A percentile compares a stretch with the other conserved stretches of the same genome.
Evolutionary conservation across 176 grass and related monocot species (phyloP).

Genomic region (Hsuehochloa calcarea): DNA sequence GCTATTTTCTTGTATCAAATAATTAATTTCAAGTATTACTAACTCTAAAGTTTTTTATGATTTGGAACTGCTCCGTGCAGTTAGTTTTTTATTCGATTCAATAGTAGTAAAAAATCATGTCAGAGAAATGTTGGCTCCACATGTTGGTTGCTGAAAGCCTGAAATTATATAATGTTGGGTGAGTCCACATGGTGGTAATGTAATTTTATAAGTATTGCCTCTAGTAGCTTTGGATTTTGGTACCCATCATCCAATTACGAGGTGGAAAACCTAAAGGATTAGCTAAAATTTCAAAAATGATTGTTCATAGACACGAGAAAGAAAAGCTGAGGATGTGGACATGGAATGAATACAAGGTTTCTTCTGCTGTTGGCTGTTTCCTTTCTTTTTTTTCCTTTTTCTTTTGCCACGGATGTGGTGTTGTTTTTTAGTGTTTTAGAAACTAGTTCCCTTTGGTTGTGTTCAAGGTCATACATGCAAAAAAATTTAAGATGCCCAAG

Average conservation of each 20-base stretch:
- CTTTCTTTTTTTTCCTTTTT: background rate
- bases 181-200: too few relatives aligned
- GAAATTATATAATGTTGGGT: background rate
- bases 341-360: background rate
- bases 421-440: constrained; percentile 3
- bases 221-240: background rate
- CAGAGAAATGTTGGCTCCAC: background rate
- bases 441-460: background rate
- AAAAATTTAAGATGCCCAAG: background rate
- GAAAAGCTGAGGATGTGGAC: background rate
- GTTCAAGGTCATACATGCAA: background rate
- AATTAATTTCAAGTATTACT: background rate
- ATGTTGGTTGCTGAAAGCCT: background rate
- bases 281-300: background rate
- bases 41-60: background rate
- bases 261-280: constrained; percentile 10
- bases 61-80: background rate
- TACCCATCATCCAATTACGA: background rate
- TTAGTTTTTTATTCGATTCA: background rate
- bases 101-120: background rate
- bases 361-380: background rate
- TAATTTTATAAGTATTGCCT: background rate
- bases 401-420: background rate
- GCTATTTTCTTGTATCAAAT: background rate
- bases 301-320: background rate